phyloP scores from a whole-genome alignment of 2,329 filamentous ascomycete species.

The Penicillium concentricum region DNA sequence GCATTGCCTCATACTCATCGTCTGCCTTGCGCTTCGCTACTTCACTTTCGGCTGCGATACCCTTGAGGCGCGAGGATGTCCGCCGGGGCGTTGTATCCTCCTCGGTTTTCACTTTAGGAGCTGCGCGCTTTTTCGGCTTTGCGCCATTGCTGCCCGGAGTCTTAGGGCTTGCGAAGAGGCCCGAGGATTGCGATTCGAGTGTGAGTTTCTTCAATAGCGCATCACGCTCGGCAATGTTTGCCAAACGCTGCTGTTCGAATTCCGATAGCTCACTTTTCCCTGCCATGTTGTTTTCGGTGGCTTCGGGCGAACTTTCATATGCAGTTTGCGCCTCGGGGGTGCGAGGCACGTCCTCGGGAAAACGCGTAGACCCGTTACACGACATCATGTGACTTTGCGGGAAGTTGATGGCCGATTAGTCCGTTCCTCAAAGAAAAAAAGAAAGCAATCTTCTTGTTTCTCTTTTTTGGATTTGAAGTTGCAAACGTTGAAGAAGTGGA shows the following conservation, averaged over 20 bases:
- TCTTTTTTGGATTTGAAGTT: neutral
- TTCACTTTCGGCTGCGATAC: conserved; percentile 65
- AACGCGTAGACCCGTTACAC: conserved; percentile 15
- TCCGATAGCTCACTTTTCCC: conserved; percentile 64
- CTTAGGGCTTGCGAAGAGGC: conserved; percentile 60
- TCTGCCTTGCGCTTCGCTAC: conserved; percentile 68
- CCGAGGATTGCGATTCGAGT: conserved; percentile 64
- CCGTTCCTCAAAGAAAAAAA: neutral
- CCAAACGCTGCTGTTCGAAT: conserved; percentile 79
- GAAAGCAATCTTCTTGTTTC: neutral
- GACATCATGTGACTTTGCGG: conserved; percentile 19
- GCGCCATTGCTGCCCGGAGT: conserved; percentile 46
- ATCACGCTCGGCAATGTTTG: conserved; percentile 85
- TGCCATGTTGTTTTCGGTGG: neutral
- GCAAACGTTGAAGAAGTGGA: neutral
- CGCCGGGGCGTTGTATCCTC: conserved; percentile 57
- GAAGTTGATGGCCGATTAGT: conserved; percentile 5
- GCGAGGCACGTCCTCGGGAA: neutral
- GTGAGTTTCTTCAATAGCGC: conserved; percentile 77
- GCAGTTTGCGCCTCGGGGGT: neutral
- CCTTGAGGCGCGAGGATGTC: conserved; percentile 61
- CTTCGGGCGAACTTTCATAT: neutral
- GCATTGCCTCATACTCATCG: conserved; percentile 58
- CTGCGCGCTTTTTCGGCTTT: conserved; percentile 48
- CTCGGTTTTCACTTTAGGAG: conserved; percentile 62